A percentile compares a stretch with the other conserved stretches of the same genome.
phyloP scores from a whole-genome alignment of 2,329 filamentous ascomycete genomes.

The Intubia oerlemansii region DNA sequence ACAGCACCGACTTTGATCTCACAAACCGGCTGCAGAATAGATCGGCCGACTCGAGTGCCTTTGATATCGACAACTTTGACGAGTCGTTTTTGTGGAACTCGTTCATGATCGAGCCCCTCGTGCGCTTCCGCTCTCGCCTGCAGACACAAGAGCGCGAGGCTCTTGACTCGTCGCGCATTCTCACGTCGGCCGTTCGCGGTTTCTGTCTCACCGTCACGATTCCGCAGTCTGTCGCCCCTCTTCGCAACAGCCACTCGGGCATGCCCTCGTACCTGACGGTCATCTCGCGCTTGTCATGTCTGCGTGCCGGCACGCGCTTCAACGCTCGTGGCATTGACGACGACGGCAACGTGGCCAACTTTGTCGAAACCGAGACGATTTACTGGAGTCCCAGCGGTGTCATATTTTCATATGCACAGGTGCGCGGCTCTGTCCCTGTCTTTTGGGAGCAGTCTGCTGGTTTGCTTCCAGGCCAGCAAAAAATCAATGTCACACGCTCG shows the following conservation, averaged over 20 bases:
- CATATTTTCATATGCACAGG: conserved; percentile 83
- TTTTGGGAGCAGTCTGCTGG: conserved; percentile 94
- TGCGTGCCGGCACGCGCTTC: conserved; percentile 81
- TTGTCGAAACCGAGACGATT: conserved; percentile 91
- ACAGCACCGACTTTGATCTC: conserved; percentile 93
- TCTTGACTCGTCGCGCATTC: conserved; percentile 68
- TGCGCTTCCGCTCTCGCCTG: conserved; percentile 70
- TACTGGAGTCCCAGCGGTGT: conserved; percentile 64
- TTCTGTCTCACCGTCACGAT: conserved; percentile 79
- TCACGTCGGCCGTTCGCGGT: conserved; percentile 85
- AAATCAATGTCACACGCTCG: conserved; percentile 77
- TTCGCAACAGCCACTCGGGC: conserved; percentile 43
- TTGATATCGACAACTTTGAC: conserved; percentile 85
- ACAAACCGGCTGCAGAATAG: conserved; percentile 85
- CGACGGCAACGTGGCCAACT: conserved; percentile 92
- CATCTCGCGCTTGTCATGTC: conserved; percentile 79
- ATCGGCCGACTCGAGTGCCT: conserved; percentile 51
- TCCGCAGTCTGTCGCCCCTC: conserved; percentile 51
- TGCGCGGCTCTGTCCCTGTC: conserved; percentile 78
- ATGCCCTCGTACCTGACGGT: conserved; percentile 70
- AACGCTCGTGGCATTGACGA: conserved; percentile 96
- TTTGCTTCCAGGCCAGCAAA: conserved; percentile 77
- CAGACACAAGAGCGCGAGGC: conserved; percentile 52
- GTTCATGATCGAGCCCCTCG: conserved; percentile 87
- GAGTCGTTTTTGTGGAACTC: conserved; percentile 93